Evolutionary conservation across 1,139 yeast species (phyloP).

Genomic region (Geotrichum cucujoidarum): DNA sequence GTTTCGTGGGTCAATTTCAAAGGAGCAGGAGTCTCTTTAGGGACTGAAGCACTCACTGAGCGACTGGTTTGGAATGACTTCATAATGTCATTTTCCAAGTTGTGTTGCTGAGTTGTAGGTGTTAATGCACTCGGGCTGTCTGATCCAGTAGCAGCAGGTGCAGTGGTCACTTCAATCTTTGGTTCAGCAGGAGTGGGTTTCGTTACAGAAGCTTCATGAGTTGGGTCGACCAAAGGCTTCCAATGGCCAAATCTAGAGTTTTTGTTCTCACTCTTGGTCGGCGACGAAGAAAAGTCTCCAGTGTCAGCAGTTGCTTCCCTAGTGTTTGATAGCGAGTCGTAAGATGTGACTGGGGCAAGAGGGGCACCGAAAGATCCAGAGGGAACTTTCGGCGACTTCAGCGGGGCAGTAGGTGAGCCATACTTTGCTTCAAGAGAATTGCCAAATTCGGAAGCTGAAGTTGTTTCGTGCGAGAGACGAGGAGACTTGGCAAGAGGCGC

Average conservation of each 20-base stretch:
- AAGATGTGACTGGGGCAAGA: neutral
- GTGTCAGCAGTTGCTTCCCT: neutral
- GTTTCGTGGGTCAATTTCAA: no score
- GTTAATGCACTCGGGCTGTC: neutral
- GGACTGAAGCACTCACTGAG: no score
- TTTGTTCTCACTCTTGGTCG: no score
- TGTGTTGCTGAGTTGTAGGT: slow-evolving; percentile 7
- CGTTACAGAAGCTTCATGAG: no score
- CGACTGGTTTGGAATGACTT: slow-evolving; percentile 10
- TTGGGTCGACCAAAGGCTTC: no score
- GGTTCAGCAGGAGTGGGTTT: no score
- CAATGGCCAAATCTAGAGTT: no score
- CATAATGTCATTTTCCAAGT: slow-evolving; percentile 14
- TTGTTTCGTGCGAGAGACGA: neutral
- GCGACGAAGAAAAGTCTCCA: no score
- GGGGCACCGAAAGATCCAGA: neutral
- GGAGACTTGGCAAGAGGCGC: slow-evolving; percentile 1
- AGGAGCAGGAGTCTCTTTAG: neutral
- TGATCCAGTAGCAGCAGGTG: no score
- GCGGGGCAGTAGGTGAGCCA: neutral
- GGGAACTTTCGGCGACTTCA: neutral
- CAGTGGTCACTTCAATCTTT: no score
- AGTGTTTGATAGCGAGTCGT: neutral
- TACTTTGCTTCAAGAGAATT: neutral
- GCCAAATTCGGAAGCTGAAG: no score